phyloP scores from a whole-genome alignment of 129 eudicot genomes.

The Lactuca sativa region DNA sequence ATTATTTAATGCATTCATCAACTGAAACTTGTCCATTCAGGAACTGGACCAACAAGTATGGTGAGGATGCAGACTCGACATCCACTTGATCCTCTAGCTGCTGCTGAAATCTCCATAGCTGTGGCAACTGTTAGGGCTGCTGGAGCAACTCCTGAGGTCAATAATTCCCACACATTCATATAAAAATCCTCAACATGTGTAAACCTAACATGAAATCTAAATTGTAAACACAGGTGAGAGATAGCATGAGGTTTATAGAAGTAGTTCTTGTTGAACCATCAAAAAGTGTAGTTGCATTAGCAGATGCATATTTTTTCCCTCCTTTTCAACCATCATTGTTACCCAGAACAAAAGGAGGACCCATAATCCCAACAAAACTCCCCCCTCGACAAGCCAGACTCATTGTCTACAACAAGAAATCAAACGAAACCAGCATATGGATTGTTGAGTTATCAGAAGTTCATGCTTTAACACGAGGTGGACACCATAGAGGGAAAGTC shows the following conservation, averaged over 20 bases:
- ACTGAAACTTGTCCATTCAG: constrained; percentile 24
- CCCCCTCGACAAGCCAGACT: constrained; percentile 67
- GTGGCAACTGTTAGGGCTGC: constrained; percentile 70
- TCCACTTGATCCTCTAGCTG: constrained; percentile 61
- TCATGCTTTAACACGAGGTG: constrained; percentile 65
- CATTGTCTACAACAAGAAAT: constrained; percentile 54
- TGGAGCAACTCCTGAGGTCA: constrained; percentile 62
- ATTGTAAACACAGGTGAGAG: constrained; percentile 40
- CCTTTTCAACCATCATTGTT: constrained; percentile 63
- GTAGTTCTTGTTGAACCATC: constrained; percentile 57
- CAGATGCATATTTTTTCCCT: constrained; percentile 62
- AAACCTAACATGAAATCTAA: constrained; percentile 12
- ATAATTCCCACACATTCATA: neutral
- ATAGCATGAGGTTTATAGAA: constrained; percentile 66
- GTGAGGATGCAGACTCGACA: constrained; percentile 61
- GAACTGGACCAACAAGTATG: constrained; percentile 49
- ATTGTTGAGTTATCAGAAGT: constrained; percentile 63
- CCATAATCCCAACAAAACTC: constrained; percentile 57
- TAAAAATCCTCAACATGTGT: neutral
- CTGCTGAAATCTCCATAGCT: constrained; percentile 66
- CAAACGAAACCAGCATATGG: constrained; percentile 73
- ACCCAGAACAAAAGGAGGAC: constrained; percentile 65
- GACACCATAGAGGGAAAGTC: constrained; percentile 70
- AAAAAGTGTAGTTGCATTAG: constrained; percentile 54
- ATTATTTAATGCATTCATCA: constrained; percentile 10